These are phyloP conservation scores for Crithidia acanthocephali DNA, from an alignment of 208 protist species.

Conservation along the genomic window DNA sequence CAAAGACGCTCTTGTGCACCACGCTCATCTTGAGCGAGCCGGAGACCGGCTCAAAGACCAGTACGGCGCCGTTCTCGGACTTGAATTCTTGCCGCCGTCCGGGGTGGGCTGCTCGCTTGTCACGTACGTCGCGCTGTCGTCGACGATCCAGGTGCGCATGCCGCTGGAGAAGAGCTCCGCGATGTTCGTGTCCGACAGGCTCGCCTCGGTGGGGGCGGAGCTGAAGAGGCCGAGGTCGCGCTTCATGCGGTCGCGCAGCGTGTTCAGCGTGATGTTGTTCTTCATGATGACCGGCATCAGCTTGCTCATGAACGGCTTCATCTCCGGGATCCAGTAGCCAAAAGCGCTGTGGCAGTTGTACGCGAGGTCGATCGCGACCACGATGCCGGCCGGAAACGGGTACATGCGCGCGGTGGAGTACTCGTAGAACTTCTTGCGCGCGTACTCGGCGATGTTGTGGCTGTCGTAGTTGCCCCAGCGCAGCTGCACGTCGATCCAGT, in stretches of 20 bases:
- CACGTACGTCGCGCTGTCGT: slow-evolving; percentile 99
- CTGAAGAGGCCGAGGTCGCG: slow-evolving; percentile 99
- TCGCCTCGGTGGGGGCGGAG: slow-evolving; percentile 99
- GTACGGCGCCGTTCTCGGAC: slow-evolving; percentile 99
- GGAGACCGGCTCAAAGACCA: slow-evolving; percentile 99
- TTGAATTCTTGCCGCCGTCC: slow-evolving; percentile 98
- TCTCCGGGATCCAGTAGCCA: slow-evolving; percentile 98
- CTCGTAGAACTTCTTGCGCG: slow-evolving; percentile 99
- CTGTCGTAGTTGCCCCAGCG: slow-evolving; percentile 99
- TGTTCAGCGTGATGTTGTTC: slow-evolving; percentile 99
- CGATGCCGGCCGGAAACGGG: slow-evolving; percentile 98
- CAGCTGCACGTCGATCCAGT: slow-evolving; percentile 99
- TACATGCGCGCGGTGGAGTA: slow-evolving; percentile 99
- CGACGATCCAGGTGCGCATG: slow-evolving; percentile 99
- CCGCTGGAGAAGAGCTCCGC: slow-evolving; percentile 99
- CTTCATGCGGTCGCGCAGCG: slow-evolving; percentile 99
- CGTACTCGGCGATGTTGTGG: slow-evolving; percentile 99
- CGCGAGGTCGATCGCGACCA: slow-evolving; percentile 99
- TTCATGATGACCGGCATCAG: slow-evolving; percentile 99
- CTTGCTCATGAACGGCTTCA: slow-evolving; percentile 98
- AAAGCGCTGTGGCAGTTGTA: slow-evolving; percentile 99
- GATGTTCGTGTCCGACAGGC: slow-evolving; percentile 98
- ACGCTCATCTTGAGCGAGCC: slow-evolving; percentile 99
- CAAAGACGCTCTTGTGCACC: slow-evolving; percentile 99
- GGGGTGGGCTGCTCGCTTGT: slow-evolving; percentile 99